Percentiles rank a stretch among this genome's conserved stretches.
Conservation (phyloP, 2,329 filamentous ascomycete genomes). For the Alternaria longipes region DNA sequence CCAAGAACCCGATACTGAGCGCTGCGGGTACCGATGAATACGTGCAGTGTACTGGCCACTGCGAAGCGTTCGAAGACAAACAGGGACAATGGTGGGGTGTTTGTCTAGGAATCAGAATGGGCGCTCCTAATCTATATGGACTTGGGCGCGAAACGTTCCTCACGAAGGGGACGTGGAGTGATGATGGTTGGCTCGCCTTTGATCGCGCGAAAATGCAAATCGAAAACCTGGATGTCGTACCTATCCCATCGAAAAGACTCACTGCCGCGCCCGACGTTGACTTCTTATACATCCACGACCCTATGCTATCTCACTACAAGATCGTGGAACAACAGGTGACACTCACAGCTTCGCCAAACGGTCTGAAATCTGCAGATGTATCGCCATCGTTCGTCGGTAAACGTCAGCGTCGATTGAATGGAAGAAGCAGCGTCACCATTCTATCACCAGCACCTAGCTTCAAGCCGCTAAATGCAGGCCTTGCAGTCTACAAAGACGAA, state of each 20-base stretch:
- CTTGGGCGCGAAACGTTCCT: slow-evolving; percentile 26
- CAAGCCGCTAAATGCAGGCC: slow-evolving; percentile 1
- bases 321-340: background rate
- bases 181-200: slow-evolving; percentile 2
- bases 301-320: slow-evolving; percentile 9
- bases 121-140: slow-evolving; percentile 9
- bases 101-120: slow-evolving; percentile 20
- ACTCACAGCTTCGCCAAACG: slow-evolving; percentile 5
- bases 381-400: too few species aligned
- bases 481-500: slow-evolving; percentile 30
- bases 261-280: slow-evolving; percentile 5
- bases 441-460: background rate
- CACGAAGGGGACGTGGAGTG: slow-evolving; percentile 14
- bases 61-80: slow-evolving; percentile 22
- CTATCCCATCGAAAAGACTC: slow-evolving; percentile 3
- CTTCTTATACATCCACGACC: slow-evolving; percentile 16
- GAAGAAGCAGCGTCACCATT: slow-evolving; percentile 11
- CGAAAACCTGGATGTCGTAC: background rate
- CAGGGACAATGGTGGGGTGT: slow-evolving; percentile 26
- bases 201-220: too few species aligned
- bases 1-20: slow-evolving; percentile 21
- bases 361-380: too few species aligned
- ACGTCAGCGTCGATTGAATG: slow-evolving; percentile 5
- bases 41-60: slow-evolving; percentile 26
- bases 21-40: slow-evolving; percentile 23